A percentile compares a stretch with the other conserved stretches of the same genome.
phyloP scores from a whole-genome alignment of 805 yeast species.

The Hanseniaspora occidentalis region DNA sequence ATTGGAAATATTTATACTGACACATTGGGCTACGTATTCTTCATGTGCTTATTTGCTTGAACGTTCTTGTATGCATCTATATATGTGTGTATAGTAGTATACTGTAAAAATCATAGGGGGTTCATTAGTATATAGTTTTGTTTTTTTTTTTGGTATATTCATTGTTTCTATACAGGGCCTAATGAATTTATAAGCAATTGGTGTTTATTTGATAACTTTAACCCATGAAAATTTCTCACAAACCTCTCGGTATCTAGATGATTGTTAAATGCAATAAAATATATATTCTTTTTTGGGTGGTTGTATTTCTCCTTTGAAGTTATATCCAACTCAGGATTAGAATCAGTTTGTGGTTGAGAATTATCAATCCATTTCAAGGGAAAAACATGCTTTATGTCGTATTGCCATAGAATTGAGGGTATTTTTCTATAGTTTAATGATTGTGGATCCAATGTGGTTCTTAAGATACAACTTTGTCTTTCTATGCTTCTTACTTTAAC shows the following conservation, averaged over 20 bases:
- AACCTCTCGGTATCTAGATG: slow-evolving; percentile 36
- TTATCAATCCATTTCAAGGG: background rate
- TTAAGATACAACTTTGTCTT: background rate
- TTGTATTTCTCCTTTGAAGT: background rate
- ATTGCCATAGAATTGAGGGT: slow-evolving; percentile 14
- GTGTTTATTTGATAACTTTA: slow-evolving; percentile 24
- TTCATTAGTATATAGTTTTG: no score
- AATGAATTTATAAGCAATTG: slow-evolving; percentile 16
- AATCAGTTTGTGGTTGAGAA: background rate
- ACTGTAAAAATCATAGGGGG: no score
- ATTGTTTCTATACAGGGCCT: background rate
- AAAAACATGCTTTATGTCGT: slow-evolving; percentile 15
- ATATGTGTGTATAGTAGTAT: no score
- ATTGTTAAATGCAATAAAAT: slow-evolving; percentile 29
- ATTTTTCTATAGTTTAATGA: background rate
- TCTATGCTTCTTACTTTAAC: no score
- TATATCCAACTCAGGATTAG: background rate
- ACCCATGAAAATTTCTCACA: slow-evolving; percentile 40
- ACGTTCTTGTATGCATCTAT: no score
- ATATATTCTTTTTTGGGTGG: slow-evolving; percentile 5
- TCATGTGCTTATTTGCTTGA: no score
- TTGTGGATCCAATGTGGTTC: background rate
- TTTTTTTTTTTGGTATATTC: background rate
- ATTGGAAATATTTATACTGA: slow-evolving; percentile 1
- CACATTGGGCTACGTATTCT: no score